Conservation (phyloP, 1,139 yeast species). For the Zygosaccharomyces sapae region DNA sequence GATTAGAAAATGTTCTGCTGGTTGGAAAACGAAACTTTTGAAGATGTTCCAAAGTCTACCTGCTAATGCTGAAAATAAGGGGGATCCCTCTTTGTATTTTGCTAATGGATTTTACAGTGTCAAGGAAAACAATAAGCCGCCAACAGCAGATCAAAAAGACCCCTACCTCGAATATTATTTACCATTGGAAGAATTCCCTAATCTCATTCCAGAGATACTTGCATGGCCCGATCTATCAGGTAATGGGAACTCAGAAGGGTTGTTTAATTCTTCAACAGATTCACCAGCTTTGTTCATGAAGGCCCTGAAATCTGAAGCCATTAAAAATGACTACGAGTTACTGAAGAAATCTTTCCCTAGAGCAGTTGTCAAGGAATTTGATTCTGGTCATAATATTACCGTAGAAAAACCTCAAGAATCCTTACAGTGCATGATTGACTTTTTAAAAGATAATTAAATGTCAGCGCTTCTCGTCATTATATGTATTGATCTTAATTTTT, state of each 20-base stretch:
- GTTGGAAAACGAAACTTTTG: slow-evolving; percentile 26
- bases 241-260: slow-evolving; percentile 9
- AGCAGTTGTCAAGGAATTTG: slow-evolving; percentile 22
- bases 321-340: slow-evolving; percentile 19
- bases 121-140: slow-evolving; percentile 18
- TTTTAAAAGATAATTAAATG: slow-evolving; percentile 12
- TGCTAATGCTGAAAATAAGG: slow-evolving; percentile 15
- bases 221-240: slow-evolving; percentile 26
- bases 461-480: neutral
- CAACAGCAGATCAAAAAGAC: slow-evolving; percentile 8
- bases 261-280: slow-evolving; percentile 12
- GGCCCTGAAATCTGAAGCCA: slow-evolving; percentile 25
- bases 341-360: slow-evolving; percentile 22
- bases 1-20: slow-evolving; percentile 23
- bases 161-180: slow-evolving; percentile 24
- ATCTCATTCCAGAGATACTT: slow-evolving; percentile 22
- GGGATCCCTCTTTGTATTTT: slow-evolving; percentile 27
- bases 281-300: slow-evolving; percentile 27
- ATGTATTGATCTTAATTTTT: neutral
- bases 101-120: slow-evolving; percentile 29
- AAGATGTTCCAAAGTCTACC: slow-evolving; percentile 18
- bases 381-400: slow-evolving; percentile 29
- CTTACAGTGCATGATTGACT: slow-evolving; percentile 18
- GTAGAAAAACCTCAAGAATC: slow-evolving; percentile 27
- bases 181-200: slow-evolving; percentile 29